Evolutionary conservation across 1,284 basidiomycete species (phyloP), one percentile per base, ranked within the genome.

Genomic region (Marasmius fiardii): DNA sequence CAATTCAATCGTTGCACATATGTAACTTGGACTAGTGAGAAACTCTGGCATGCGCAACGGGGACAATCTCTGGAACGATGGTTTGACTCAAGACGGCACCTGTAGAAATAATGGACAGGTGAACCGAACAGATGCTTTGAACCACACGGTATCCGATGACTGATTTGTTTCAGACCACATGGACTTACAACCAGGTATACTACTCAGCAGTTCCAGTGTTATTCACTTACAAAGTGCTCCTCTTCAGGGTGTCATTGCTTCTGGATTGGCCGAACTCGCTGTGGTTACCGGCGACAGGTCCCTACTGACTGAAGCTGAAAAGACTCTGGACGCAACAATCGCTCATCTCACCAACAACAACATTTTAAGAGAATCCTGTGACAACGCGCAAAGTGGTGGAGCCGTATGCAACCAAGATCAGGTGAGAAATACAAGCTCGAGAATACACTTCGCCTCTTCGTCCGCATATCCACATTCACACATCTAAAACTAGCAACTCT

Each of bases 171-270:
- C 21, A 80, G 75, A 80, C 78, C 3, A 74, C 79, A 2, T 81
- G 81, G 81, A 80, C 73, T 0, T 82, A 82, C 61, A 82, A 83
- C 53, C 79, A 81, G 63, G 79, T 77, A 58, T 4, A 61, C 20
- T 20, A 3, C 5, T 35, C 23, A 33, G 37, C 12, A 8, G 16
- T 23, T 23, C 21, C 8, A 45, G 10, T n/a, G n/a, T n/a, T n/a
- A n/a, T n/a, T n/a, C n/a, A n/a, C n/a, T n/a, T n/a, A n/a, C n/a
- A n/a, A n/a, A n/a, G n/a, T n/a, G n/a, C n/a, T n/a, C n/a, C n/a
- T 49, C 14, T 12, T 5, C 55, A 80, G 73, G 80, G 76, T 7
- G 79, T 82, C 49, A 73, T 82, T 44, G 79, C 79, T 20, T 79
- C 78, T 39, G 80, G 78, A 18, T 69, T 83, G 6, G 74, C 70